phyloP scores from a whole-genome alignment of 768 basidiomycete species.

The Mycena alexandri region DNA sequence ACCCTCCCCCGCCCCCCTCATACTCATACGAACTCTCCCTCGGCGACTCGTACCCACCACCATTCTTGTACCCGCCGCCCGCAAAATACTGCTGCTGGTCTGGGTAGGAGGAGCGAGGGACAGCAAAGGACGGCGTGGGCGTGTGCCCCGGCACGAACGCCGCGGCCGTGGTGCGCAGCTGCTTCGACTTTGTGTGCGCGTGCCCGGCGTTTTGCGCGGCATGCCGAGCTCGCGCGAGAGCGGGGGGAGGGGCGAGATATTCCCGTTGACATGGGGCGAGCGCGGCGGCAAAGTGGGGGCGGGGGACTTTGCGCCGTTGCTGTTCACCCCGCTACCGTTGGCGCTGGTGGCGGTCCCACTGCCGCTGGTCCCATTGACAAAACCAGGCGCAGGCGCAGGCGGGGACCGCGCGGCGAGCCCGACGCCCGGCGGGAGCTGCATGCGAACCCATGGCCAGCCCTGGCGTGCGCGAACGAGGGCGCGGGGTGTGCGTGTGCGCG shows the following conservation, averaged over 20 bases:
- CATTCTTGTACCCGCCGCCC: no score
- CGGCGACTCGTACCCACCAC: no score
- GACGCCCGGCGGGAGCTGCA: constrained; percentile 76
- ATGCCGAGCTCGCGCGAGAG: background rate
- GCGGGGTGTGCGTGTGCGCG: constrained; percentile 7
- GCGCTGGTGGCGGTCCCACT: no score
- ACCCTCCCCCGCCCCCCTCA: background rate
- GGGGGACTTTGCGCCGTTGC: background rate
- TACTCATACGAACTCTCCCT: no score
- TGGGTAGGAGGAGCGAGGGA: background rate
- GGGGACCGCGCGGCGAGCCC: constrained; percentile 81
- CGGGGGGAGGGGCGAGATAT: constrained; percentile 21
- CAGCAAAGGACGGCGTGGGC: constrained; percentile 1
- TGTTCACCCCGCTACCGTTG: no score
- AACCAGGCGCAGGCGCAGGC: constrained; percentile 70
- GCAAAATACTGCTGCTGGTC: no score
- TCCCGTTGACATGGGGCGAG: constrained; percentile 8
- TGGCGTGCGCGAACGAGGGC: constrained; percentile 37
- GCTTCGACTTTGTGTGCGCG: constrained; percentile 29
- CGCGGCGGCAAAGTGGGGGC: no score
- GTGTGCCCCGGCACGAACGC: constrained; percentile 62
- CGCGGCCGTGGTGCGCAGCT: constrained; percentile 66
- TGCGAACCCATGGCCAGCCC: constrained; percentile 57
- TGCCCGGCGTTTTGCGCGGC: background rate
- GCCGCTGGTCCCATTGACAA: no score